A percentile compares a stretch with the other conserved stretches of the same genome.
Conservation (phyloP, 2,329 filamentous ascomycete genomes). For the Trichoderma atroviride region DNA sequence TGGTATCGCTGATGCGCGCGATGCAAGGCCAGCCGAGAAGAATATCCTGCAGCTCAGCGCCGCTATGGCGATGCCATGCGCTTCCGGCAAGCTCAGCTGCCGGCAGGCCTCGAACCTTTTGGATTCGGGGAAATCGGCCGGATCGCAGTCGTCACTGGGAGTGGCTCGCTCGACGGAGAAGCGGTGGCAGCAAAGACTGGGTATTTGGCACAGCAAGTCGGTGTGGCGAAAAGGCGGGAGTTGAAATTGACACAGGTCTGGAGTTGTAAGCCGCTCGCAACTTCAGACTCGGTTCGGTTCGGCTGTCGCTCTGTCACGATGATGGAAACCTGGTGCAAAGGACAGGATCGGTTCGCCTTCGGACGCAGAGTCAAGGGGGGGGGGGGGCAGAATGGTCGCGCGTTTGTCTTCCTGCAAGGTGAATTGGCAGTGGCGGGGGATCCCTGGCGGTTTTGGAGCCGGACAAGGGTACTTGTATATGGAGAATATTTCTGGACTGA, state of each 20-base stretch:
- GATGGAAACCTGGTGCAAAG: conserved; percentile 13
- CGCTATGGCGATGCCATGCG: conserved; percentile 33
- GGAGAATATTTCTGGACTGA: background rate
- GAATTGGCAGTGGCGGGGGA: conserved; percentile 33
- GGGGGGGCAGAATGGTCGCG: conserved; percentile 12
- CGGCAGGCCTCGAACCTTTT: background rate
- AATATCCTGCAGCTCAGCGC: conserved; percentile 27
- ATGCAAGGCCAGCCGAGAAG: conserved; percentile 20
- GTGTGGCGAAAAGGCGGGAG: conserved; percentile 23
- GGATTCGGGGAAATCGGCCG: conserved; percentile 1
- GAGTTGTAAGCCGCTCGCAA: background rate
- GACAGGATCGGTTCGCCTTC: conserved; percentile 11
- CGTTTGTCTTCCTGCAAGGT: conserved; percentile 29
- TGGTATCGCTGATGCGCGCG: background rate
- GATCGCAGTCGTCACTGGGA: background rate
- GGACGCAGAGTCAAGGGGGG: conserved; percentile 9
- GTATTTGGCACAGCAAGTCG: background rate
- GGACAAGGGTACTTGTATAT: conserved; percentile 9
- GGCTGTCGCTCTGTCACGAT: conserved; percentile 1
- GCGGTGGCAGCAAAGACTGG: conserved; percentile 3
- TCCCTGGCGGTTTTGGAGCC: conserved; percentile 15
- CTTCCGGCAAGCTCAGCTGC: conserved; percentile 24
- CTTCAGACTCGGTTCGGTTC: background rate
- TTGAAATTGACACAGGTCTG: conserved; percentile 17
- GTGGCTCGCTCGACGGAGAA: background rate